Percentiles rank a stretch among this genome's conserved stretches.
Conservation (phyloP, 1,139 yeast species). For the Hemisphaericaspora lyxosophila region DNA sequence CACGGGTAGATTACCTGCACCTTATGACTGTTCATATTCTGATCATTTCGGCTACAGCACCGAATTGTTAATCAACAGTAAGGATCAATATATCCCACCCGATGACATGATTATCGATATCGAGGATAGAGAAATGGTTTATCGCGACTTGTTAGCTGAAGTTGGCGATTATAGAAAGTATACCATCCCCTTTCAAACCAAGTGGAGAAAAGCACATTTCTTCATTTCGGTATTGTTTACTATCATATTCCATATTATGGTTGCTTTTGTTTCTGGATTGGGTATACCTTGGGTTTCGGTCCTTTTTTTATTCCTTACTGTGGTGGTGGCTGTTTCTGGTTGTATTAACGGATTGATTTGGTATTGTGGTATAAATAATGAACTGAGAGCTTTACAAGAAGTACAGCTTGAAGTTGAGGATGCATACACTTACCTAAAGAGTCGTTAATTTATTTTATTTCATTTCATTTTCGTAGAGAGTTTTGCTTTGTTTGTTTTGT, state of each 20-base stretch:
- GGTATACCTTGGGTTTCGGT: conserved; percentile 14
- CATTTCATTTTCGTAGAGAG: no score
- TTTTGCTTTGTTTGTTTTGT: conserved; percentile 2
- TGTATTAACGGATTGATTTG: conserved; percentile 77
- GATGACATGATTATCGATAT: conserved; percentile 9
- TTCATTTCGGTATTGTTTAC: conserved; percentile 46
- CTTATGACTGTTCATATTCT: conserved; percentile 67
- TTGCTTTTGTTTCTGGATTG: conserved; percentile 54
- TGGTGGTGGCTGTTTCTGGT: conserved; percentile 63
- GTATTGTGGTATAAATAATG: conserved; percentile 74
- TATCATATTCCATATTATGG: conserved; percentile 39
- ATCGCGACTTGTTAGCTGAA: conserved; percentile 56
- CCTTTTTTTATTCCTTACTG: conserved; percentile 52
- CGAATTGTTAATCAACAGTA: conserved; percentile 31
- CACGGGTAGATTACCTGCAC: conserved; percentile 61
- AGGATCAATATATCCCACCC: conserved; percentile 8
- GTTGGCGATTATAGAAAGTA: conserved; percentile 55
- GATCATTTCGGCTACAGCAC: conserved; percentile 92
- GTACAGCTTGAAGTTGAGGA: conserved; percentile 61
- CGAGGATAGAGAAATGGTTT: conserved; percentile 34
- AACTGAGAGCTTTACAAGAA: conserved; percentile 73
- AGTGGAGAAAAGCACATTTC: conserved; percentile 69
- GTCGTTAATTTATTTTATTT: neutral
- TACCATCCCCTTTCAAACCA: conserved; percentile 58
- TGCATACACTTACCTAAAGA: conserved; percentile 16